Base-by-base conservation (phyloP, 2,329 filamentous ascomycete species). In the Emericellopsis cladophorae region DNA sequence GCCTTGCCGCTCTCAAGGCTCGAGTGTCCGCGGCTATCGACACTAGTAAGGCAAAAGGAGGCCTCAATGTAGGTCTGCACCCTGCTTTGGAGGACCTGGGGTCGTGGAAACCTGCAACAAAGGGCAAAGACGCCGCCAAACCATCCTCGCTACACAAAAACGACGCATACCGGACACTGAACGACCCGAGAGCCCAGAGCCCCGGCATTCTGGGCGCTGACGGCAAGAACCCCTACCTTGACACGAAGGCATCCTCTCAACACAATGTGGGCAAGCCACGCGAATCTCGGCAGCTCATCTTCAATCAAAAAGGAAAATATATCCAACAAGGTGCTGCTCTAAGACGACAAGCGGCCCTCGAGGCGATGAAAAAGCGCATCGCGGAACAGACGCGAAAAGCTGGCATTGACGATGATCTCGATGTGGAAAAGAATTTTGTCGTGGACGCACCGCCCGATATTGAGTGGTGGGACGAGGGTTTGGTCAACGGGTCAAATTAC, bases 291-390 rank as follows among this genome's bases (percentile, higher is more conserved):
- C 79, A 85, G 48, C 70, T 98, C 15, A 66, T 87, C 11, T 96
- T 98, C 68, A 95, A 95, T 52, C 81, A 89, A 51, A 93, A 94
- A 59, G 92, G 92, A 40, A 96, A 96, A 71, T 96, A 95, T 55
- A 95, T 96, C 45, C 82, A 88, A 48, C 90, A 96, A 62, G 92
- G 85, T 7, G 90, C 86, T 57, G 89, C 89, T 42, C 66, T 95
- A 40, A 81, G 92, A 46, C 77, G 87, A 45, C 89, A 95, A 62
- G 87, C 83, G 34, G 82, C 84, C 39, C 69, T 98, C 23, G 93
- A 98, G 66, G 82, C 82, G 46, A 90, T 98, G 79, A 96, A 96
- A 63, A 89, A 83, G 66, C 76, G 84, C 42, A 93, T 98, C 49
- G 90, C 90, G 2, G 84, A 83, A 49, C 81, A 87, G 51, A 84